Evolutionary conservation across 2,329 filamentous ascomycete species (phyloP), one percentile per base, ranked within the genome.

Genomic region (Trichoderma harzianum): DNA sequence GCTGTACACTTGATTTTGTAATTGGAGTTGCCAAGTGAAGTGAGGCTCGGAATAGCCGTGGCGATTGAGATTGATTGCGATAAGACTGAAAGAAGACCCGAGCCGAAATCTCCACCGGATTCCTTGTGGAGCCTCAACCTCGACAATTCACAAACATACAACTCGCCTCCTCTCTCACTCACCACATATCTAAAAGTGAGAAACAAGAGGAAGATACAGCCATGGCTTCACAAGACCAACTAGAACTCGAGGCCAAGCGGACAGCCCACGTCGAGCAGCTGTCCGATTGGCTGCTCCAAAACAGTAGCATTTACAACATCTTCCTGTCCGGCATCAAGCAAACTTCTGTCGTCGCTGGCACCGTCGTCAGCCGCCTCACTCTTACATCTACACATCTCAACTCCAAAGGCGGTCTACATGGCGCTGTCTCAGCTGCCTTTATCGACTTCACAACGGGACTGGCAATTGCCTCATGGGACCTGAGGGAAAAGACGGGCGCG

Each of bases 391-490:
- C 86, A 74, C 92, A 93, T 79, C 85, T 93, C 79, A 93, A 93
- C 82, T 88, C 88, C 73, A 86, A 88, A 71, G 87, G 88, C 7
- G 88, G 87, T 24, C 85, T 94, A 10, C 92, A 94, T 81, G 92
- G 92, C 74, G 89, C 90, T 63, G 91, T 92, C 4, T 90, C 89
- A 32, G 91, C 91, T 0, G 88, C 91, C 0, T 85, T 94, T 24
- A 86, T 93, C 61, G 92, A 94, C 82, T 93, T 91, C 87, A 87
- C 88, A 7, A 92, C 92, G 53, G 91, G 92, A 36, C 85, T 94
- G 81, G 91, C 91, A 26, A 91, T 94, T 76, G 89, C 90, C 5
- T 87, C 88, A 0, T 89, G 86, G 82, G 91, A 92, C 74, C 80
- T 90, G 72, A 81, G 85, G 30, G 84, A 86, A 34, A 87, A 86